These are phyloP conservation scores for Paraphoma chrysanthemicola DNA, from an alignment of 2,329 filamentous ascomycete genomes.

Conservation along the genomic window DNA sequence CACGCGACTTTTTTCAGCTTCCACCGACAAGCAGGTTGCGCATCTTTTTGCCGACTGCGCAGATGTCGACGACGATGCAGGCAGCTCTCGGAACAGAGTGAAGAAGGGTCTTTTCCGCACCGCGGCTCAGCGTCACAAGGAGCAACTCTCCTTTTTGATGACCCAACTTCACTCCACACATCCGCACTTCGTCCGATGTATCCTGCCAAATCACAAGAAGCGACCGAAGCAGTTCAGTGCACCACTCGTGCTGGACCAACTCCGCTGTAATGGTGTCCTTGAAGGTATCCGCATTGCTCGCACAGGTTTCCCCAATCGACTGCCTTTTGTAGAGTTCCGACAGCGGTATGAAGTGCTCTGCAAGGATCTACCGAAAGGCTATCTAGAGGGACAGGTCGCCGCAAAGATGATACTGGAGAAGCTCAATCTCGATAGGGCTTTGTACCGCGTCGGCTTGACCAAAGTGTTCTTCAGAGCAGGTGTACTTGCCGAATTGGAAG, in stretches of 20 bases:
- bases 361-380: constrained; percentile 82
- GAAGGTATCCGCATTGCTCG: constrained; percentile 97
- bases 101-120: constrained; percentile 98
- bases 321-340: constrained; percentile 92
- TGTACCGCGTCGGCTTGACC: constrained; percentile 92
- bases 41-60: constrained; percentile 87
- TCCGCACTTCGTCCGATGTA: constrained; percentile 97
- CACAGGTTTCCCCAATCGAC: constrained; percentile 93
- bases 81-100: constrained; percentile 76
- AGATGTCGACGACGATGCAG: constrained; percentile 76
- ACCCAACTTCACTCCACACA: constrained; percentile 92
- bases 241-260: constrained; percentile 90
- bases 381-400: constrained; percentile 86
- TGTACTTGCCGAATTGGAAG: constrained; percentile 94
- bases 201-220: constrained; percentile 98
- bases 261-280: constrained; percentile 99
- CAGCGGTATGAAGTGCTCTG: constrained; percentile 96
- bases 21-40: constrained; percentile 82
- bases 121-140: constrained; percentile 95
- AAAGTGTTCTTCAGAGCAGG: constrained; percentile 99
- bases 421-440: constrained; percentile 80
- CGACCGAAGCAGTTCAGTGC: constrained; percentile 90
- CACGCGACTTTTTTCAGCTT: constrained; percentile 83
- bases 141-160: constrained; percentile 97
- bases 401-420: constrained; percentile 88